Percentiles rank a stretch among this genome's conserved stretches.
Conservation (phyloP, 257 asterid genomes). For the Knoxia roxburghii region DNA sequence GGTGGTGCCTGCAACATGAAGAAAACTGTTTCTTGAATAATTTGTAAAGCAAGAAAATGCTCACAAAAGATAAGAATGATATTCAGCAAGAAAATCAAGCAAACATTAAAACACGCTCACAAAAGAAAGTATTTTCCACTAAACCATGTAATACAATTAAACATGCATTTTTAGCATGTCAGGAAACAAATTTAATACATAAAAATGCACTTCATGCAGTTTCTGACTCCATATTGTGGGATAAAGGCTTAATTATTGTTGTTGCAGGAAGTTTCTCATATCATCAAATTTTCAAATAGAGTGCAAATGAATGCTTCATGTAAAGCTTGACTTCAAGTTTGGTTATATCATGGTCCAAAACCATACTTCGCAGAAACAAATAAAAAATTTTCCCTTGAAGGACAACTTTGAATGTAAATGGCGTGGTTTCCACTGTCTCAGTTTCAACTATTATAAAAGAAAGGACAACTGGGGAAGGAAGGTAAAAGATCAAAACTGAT, state of each 20-base stretch:
- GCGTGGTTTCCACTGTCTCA: neutral
- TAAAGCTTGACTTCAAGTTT: neutral
- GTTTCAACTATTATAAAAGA: neutral
- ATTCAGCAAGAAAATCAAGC: neutral
- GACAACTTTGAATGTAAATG: too few relatives aligned
- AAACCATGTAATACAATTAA: neutral
- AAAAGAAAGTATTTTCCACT: neutral
- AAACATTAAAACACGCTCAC: neutral
- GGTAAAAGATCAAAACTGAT: neutral
- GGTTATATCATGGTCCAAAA: neutral
- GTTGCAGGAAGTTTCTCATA: neutral
- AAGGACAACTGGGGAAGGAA: neutral
- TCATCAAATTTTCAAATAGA: neutral
- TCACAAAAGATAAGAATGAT: neutral
- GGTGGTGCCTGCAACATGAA: conserved; percentile 71
- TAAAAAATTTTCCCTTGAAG: neutral
- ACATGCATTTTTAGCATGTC: neutral
- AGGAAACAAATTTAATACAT: neutral
- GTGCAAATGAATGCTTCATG: neutral
- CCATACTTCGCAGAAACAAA: neutral
- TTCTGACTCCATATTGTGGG: neutral
- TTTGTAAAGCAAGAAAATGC: neutral
- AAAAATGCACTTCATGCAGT: neutral
- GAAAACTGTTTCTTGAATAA: conserved; percentile 9
- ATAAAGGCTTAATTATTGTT: too few relatives aligned